Evolutionary conservation across 805 yeast species (phyloP), one percentile per base, ranked within the genome.

Genomic region (Yamadazyma sp.): DNA sequence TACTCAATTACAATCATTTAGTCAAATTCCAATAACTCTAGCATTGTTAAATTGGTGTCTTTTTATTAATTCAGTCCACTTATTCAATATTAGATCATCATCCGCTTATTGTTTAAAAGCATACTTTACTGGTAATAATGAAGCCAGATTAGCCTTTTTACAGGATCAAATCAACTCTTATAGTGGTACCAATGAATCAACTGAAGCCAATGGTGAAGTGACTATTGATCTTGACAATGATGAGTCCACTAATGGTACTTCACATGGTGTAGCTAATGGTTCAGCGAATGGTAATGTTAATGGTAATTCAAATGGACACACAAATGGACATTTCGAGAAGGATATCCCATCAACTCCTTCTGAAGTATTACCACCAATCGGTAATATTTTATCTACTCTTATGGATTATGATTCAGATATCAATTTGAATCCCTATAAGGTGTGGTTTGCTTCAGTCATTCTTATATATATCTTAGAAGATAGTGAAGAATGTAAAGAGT

Each of bases 11-110:
- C 70, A 65, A 35, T 27, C 52, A 1, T 64, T 50, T 27, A 58
- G 55, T 28, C 52, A 57, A 2, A 59, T 86, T 2, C 91, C 97
- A 0, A 94, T 86, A 0, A 69, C 82, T 0, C 68, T 73, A 19
- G 87, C 94, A 0, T 64, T 93, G 32, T 51, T 91, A 20, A 82
- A 84, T 43, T 93, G 98, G 98, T 71, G 86, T 22, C 60, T 91
- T 6, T 73, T 68, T 40, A 76, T 80, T 4, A 86, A 85, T 44
- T 86, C 97, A 0, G 84, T 88, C 3, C 96, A 89, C 49, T 62
- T 79, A 0, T 93, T 93, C 55, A 89, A 86, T 42, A 72, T 88
- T 5, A 70, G 98, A 47, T 75, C 79, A 7, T 88, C 88, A 2
- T 76, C 96, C 4, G 68, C 77, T 4, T 59, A 68, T 25, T 75